These are phyloP conservation scores for Lactarius tabidus DNA, from an alignment of 768 basidiomycete species.

Conservation along the genomic window DNA sequence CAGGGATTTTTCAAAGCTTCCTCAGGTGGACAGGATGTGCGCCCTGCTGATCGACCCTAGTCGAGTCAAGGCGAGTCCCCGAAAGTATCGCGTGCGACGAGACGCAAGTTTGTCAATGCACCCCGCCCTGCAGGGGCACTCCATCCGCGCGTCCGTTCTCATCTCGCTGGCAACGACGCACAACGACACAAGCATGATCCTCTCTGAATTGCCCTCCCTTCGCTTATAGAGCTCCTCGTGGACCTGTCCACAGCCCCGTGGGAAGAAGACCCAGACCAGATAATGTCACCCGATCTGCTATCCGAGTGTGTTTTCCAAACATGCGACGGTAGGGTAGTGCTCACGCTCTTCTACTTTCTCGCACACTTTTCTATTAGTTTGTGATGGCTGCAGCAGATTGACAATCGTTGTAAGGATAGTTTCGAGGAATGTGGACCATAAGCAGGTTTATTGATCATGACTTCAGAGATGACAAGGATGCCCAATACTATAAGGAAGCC, in stretches of 20 bases:
- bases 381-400: slow-evolving; percentile 10
- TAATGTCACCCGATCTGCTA: slow-evolving; percentile 35
- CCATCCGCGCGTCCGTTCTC: slow-evolving; percentile 7
- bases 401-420: slow-evolving; percentile 12
- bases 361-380: slow-evolving; percentile 1
- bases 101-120: neutral
- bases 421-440: slow-evolving; percentile 10
- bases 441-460: slow-evolving; percentile 14
- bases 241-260: slow-evolving; percentile 55
- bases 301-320: slow-evolving; percentile 37
- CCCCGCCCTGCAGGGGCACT: no score
- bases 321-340: slow-evolving; percentile 5
- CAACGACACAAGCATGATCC: slow-evolving; percentile 35
- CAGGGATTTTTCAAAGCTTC: slow-evolving; percentile 26
- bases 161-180: slow-evolving; percentile 32
- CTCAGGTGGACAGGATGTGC: slow-evolving; percentile 33
- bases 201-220: slow-evolving; percentile 56
- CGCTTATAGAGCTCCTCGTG: slow-evolving; percentile 54
- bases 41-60: slow-evolving; percentile 28
- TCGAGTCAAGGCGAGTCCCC: slow-evolving; percentile 27
- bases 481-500: slow-evolving; percentile 13
- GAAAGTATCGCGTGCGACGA: no score
- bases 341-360: slow-evolving; percentile 1
- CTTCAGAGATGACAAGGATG: slow-evolving; percentile 17
- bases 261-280: slow-evolving; percentile 54